Evolutionary conservation across 1,139 yeast genomes (phyloP).

Genomic region (Wickerhamomyces sp.): DNA sequence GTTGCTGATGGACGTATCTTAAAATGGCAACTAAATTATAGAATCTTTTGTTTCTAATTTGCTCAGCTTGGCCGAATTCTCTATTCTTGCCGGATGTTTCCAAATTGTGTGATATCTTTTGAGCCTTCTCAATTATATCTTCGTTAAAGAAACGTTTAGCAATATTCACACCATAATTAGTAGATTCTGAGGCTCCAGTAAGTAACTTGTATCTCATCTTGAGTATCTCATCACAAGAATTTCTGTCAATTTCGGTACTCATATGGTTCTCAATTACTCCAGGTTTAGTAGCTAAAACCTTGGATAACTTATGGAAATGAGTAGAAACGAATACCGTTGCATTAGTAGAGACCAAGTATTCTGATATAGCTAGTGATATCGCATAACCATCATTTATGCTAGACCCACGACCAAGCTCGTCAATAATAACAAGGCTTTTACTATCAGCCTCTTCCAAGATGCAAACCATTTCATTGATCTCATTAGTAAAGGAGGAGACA

Average conservation of each 20-base stretch:
- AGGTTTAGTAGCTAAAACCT: conserved; percentile 27
- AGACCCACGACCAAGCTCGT: conserved; percentile 44
- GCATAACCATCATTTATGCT: conserved; percentile 39
- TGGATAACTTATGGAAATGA: conserved; percentile 36
- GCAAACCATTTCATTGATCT: conserved; percentile 43
- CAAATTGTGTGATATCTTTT: conserved; percentile 22
- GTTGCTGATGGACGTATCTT: conserved; percentile 8
- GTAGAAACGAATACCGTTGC: conserved; percentile 35
- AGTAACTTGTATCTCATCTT: conserved; percentile 28
- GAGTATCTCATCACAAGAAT: conserved; percentile 18
- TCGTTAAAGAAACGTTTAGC: conserved; percentile 25
- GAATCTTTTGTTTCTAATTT: conserved; percentile 9
- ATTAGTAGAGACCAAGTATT: conserved; percentile 25
- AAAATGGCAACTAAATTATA: conserved; percentile 21
- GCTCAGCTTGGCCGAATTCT: conserved; percentile 2
- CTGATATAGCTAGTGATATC: conserved; percentile 35
- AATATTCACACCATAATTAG: conserved; percentile 29
- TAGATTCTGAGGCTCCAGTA: conserved; percentile 22
- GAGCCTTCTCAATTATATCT: conserved; percentile 25
- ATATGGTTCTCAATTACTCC: conserved; percentile 30
- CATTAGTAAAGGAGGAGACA: conserved; percentile 37
- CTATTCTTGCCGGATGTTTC: conserved; percentile 7
- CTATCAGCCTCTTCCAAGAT: conserved; percentile 31
- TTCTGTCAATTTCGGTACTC: conserved; percentile 19
- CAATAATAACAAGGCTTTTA: conserved; percentile 35